phyloP scores from a whole-genome alignment of 2,329 filamentous ascomycete species.

The Cordyceps cicadae region DNA sequence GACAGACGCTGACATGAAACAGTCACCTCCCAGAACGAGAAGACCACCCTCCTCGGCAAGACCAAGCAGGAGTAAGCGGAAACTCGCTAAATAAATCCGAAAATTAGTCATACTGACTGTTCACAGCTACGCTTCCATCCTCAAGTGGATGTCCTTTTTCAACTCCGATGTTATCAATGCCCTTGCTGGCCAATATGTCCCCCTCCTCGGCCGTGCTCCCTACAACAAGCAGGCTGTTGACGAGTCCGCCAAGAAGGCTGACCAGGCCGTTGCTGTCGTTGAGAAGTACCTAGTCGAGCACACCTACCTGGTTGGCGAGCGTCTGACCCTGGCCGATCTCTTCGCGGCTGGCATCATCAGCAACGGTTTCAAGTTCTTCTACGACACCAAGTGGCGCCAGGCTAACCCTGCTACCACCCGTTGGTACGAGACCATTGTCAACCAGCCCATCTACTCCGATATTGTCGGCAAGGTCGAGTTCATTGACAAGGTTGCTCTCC shows the following conservation, averaged over 20 bases:
- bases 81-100: not conserved
- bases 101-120: constrained; percentile 3
- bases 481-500: constrained; percentile 71
- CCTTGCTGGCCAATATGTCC: constrained; percentile 75
- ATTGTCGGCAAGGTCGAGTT: constrained; percentile 69
- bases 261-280: constrained; percentile 61
- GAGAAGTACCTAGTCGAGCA: constrained; percentile 85
- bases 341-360: constrained; percentile 71
- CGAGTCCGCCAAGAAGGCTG: constrained; percentile 60
- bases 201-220: constrained; percentile 67
- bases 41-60: constrained; percentile 98
- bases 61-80: constrained; percentile 88
- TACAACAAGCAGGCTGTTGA: constrained; percentile 99
- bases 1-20: constrained; percentile 27
- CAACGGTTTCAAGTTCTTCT: constrained; percentile 89
- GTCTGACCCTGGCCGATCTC: constrained; percentile 91
- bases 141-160: constrained; percentile 97
- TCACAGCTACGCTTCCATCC: constrained; percentile 77
- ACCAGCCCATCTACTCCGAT: constrained; percentile 82
- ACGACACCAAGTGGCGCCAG: constrained; percentile 80
- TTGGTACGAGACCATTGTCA: constrained; percentile 91
- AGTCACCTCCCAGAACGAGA: constrained; percentile 99
- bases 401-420: constrained; percentile 79
- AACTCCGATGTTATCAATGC: constrained; percentile 74
- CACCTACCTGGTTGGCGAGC: constrained; percentile 97